Evolutionary conservation across 2,329 filamentous ascomycete genomes (phyloP).

Genomic region (Beauveria pseudobassiana): DNA sequence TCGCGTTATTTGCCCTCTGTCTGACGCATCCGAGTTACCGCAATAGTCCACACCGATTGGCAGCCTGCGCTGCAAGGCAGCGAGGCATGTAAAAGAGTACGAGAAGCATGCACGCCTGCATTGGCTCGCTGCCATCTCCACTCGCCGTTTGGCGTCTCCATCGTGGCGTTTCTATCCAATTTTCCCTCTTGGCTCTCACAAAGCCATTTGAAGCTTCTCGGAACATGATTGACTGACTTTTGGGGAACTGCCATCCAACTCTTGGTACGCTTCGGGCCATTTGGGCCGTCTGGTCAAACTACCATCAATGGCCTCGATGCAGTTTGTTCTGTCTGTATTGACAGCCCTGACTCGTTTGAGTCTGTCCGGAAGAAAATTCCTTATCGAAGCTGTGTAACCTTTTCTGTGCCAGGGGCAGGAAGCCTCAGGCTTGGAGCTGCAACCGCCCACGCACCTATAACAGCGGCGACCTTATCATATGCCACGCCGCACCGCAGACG

Average conservation of each 20-base stretch:
- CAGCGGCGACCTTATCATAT: background rate
- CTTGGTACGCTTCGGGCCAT: background rate
- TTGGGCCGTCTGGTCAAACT: background rate
- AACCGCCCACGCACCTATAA: background rate
- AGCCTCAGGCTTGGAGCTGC: background rate
- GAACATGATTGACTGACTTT: background rate
- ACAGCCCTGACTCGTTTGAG: background rate
- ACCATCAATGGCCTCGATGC: background rate
- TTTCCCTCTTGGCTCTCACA: background rate
- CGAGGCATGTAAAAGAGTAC: constrained; percentile 1
- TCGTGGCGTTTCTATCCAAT: background rate
- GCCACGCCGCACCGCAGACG: background rate
- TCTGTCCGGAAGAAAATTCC: background rate
- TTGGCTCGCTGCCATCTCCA: background rate
- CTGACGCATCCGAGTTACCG: background rate
- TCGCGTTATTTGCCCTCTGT: background rate
- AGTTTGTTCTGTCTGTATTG: background rate
- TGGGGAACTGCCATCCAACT: background rate
- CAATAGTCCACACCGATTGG: constrained; percentile 3
- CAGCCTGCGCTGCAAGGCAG: background rate
- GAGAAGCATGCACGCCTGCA: constrained; percentile 8
- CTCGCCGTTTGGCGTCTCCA: background rate
- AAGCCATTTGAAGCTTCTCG: background rate
- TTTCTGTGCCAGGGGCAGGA: background rate
- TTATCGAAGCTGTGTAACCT: background rate